These are phyloP conservation scores for Steccherinum ochraceum DNA, from an alignment of 768 basidiomycete species.

Conservation along the genomic window DNA sequence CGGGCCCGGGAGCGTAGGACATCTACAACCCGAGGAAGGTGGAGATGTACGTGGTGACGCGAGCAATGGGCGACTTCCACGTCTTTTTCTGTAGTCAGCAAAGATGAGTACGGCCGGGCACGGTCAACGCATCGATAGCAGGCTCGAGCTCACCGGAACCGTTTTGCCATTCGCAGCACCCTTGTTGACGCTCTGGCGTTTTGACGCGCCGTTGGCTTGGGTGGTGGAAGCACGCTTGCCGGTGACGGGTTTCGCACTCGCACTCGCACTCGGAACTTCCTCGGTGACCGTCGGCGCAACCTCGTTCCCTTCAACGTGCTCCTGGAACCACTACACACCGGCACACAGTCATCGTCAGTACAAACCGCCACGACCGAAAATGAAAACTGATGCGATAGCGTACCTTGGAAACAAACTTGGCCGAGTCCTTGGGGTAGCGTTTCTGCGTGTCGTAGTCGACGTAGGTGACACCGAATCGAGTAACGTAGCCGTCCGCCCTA, in stretches of 20 bases:
- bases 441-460: constrained; percentile 66
- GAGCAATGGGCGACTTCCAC: constrained; percentile 18
- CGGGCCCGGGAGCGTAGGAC: too few species aligned
- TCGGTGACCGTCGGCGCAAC: background rate
- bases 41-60: constrained; percentile 22
- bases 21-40: constrained; percentile 20
- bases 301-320: constrained; percentile 19
- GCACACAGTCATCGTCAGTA: too few species aligned
- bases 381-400: too few species aligned
- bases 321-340: constrained; percentile 23
- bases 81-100: constrained; percentile 13
- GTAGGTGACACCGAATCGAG: constrained; percentile 67
- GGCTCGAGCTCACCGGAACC: constrained; percentile 5
- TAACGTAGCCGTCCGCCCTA: constrained; percentile 60
- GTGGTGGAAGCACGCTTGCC: background rate
- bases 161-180: background rate
- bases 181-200: background rate
- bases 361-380: background rate
- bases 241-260: background rate
- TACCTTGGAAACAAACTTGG: constrained; percentile 50
- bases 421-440: constrained; percentile 59
- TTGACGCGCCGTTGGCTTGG: background rate
- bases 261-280: background rate
- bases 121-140: too few species aligned
- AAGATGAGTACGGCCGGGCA: too few species aligned